Conservation (phyloP, 345 rosid genomes). For the Citrus glauca region DNA sequence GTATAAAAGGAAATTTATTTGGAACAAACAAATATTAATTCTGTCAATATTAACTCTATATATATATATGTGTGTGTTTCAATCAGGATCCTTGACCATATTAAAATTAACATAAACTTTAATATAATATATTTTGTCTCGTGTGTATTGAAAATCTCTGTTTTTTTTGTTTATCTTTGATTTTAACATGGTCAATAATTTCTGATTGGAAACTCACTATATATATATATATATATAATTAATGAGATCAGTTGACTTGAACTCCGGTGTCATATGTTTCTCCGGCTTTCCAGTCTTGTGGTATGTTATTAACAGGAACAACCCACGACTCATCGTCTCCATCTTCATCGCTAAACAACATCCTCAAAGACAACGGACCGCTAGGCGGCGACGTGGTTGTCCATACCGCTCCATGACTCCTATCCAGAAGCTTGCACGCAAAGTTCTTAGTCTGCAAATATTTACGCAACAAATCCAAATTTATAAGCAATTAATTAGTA, state of each 20-base stretch:
- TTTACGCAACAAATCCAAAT: background rate
- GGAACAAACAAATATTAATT: background rate
- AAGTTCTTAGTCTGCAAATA: constrained; percentile 46
- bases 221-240: background rate
- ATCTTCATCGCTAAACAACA: constrained; percentile 50
- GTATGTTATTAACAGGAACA: constrained; percentile 56
- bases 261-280: constrained; percentile 58
- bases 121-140: too few relatives aligned
- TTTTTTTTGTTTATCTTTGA: too few relatives aligned
- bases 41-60: background rate
- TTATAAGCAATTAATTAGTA: too few relatives aligned
- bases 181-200: too few relatives aligned
- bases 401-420: constrained; percentile 55
- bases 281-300: constrained; percentile 62
- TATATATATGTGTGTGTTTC: too few relatives aligned
- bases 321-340: constrained; percentile 67
- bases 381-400: constrained; percentile 53
- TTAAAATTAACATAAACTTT: too few relatives aligned
- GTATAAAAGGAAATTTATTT: background rate
- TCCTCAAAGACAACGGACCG: constrained; percentile 57
- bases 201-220: too few relatives aligned
- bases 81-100: too few relatives aligned
- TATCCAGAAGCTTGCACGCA: constrained; percentile 52
- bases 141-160: too few relatives aligned
- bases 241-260: constrained; percentile 27